phyloP scores from a whole-genome alignment of 2,329 filamentous ascomycete genomes.

The Trichoderma gracile region DNA sequence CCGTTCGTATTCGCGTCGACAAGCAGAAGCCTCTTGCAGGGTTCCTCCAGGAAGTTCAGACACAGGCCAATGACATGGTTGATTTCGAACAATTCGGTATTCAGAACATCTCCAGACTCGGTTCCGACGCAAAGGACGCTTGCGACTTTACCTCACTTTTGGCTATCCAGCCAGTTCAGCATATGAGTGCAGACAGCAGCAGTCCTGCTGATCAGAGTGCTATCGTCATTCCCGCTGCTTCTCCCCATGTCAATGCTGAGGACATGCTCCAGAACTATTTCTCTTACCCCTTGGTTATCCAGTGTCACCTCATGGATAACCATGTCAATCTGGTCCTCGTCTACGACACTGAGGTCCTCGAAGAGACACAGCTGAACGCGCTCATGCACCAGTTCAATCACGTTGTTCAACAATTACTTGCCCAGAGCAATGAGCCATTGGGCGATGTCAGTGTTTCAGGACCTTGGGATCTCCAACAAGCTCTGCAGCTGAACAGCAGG shows the following conservation, averaged over 20 bases:
- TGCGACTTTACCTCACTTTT: constrained; percentile 26
- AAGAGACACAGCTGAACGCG: neutral
- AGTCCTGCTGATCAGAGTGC: neutral
- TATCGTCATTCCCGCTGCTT: neutral
- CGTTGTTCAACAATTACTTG: constrained; percentile 17
- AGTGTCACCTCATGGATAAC: constrained; percentile 7
- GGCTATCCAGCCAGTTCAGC: constrained; percentile 26
- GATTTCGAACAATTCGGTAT: constrained; percentile 35
- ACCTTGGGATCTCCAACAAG: constrained; percentile 18
- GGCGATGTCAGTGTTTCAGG: constrained; percentile 4
- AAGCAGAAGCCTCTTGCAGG: constrained; percentile 7
- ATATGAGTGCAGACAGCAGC: constrained; percentile 6
- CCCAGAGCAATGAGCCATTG: neutral
- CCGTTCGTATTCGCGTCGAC: constrained; percentile 24
- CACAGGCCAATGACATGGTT: constrained; percentile 31
- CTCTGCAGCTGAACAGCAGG: constrained; percentile 8
- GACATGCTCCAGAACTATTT: constrained; percentile 22
- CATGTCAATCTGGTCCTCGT: constrained; percentile 13
- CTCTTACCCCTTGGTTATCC: constrained; percentile 21
- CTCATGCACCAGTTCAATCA: constrained; percentile 21
- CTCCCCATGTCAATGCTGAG: neutral
- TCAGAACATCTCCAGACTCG: constrained; percentile 32
- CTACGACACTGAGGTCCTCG: constrained; percentile 15
- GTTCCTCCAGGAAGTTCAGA: constrained; percentile 31
- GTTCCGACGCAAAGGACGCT: constrained; percentile 25